Evolutionary conservation across 2,329 filamentous ascomycete species (phyloP).

Genomic region (Nothopassalora personata): DNA sequence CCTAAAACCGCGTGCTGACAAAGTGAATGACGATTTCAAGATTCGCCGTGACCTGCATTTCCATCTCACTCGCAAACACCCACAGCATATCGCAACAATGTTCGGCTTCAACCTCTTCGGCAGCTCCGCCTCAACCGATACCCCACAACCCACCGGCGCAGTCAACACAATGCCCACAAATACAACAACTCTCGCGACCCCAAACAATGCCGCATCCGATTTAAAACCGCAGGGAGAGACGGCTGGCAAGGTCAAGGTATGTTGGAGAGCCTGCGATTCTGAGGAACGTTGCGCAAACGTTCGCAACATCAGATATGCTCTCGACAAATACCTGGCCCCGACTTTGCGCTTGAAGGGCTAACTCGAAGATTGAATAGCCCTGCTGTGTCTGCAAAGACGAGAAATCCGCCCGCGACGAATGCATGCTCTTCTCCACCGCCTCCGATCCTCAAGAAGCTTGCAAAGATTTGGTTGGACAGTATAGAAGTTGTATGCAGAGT

Average conservation of each 20-base stretch:
- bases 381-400: constrained; percentile 98
- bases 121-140: neutral
- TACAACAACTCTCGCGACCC: constrained; percentile 11
- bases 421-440: constrained; percentile 93
- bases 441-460: constrained; percentile 80
- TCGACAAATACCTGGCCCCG: no score
- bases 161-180: constrained; percentile 5
- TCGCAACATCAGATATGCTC: neutral
- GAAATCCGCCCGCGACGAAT: constrained; percentile 89
- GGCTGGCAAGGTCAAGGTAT: constrained; percentile 42
- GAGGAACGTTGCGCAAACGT: neutral
- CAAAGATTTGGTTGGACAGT: constrained; percentile 73
- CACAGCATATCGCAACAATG: neutral
- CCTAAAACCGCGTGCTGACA: neutral
- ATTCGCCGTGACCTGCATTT: neutral
- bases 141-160: constrained; percentile 7
- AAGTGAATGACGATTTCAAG: neutral
- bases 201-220: constrained; percentile 43
- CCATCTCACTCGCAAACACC: neutral
- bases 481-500: constrained; percentile 85
- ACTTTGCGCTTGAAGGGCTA: neutral
- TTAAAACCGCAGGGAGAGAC: constrained; percentile 38
- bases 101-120: constrained; percentile 1
- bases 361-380: constrained; percentile 52
- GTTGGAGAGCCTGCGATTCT: neutral